Percentiles rank a stretch among this genome's conserved stretches.
These are phyloP conservation scores for Fusarium metavorans DNA, from an alignment of 2,329 filamentous ascomycete species.

Conservation along the genomic window DNA sequence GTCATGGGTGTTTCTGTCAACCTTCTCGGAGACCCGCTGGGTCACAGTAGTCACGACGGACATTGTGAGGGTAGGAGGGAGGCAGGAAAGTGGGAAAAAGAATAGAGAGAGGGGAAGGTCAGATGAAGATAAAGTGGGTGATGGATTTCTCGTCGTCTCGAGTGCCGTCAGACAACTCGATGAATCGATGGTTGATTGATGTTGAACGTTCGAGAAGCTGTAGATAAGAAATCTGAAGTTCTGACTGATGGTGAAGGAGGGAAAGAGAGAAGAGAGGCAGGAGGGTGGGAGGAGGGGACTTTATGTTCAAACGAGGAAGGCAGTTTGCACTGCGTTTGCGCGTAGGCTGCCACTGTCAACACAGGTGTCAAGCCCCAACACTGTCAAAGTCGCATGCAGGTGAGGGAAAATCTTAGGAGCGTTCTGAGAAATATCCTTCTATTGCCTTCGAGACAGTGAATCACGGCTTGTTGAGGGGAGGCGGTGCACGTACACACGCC, in stretches of 20 bases:
- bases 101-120: neutral
- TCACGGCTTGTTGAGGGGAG: slow-evolving; percentile 7
- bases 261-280: neutral
- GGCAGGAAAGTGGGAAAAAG: neutral
- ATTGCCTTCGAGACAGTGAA: slow-evolving; percentile 8
- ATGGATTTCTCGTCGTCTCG: neutral
- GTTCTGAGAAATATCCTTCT: neutral
- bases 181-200: neutral
- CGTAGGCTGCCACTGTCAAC: slow-evolving; percentile 2
- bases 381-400: neutral
- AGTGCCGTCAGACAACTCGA: neutral
- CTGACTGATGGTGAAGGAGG: neutral
- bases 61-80: neutral
- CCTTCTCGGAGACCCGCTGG: neutral
- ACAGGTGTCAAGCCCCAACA: neutral
- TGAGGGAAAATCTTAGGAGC: neutral
- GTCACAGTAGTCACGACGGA: neutral
- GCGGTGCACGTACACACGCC: neutral
- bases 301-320: neutral
- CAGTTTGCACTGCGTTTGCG: neutral
- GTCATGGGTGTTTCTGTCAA: neutral
- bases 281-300: neutral
- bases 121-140: neutral
- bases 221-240: neutral
- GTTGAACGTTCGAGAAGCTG: neutral